Evolutionary conservation across 2,329 filamentous ascomycete species (phyloP).

Genomic region (Xylariomycetidae sp.): DNA sequence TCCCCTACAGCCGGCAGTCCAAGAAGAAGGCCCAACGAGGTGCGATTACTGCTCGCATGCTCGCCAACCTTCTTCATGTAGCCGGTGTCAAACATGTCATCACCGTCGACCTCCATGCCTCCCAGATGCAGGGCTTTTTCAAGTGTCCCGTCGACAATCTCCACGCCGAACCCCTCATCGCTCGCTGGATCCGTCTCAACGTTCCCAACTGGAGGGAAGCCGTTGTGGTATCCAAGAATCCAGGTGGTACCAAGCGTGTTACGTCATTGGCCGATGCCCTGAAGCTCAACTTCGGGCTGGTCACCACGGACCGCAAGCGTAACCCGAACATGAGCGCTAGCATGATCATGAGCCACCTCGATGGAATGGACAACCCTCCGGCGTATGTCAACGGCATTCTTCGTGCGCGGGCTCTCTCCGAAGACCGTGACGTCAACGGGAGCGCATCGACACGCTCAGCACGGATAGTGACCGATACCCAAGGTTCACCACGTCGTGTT

Average conservation of each 20-base stretch:
- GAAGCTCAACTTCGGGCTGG: slow-evolving; percentile 96
- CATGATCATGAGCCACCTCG: slow-evolving; percentile 66
- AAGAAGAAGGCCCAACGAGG: slow-evolving; percentile 98
- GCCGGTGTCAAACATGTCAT: slow-evolving; percentile 97
- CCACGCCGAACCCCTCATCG: slow-evolving; percentile 89
- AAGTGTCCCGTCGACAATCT: slow-evolving; percentile 96
- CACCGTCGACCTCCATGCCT: slow-evolving; percentile 91
- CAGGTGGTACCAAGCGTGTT: slow-evolving; percentile 92
- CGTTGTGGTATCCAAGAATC: slow-evolving; percentile 97
- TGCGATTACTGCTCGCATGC: slow-evolving; percentile 93
- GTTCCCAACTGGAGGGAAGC: slow-evolving; percentile 83
- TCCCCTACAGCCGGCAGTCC: slow-evolving; percentile 97
- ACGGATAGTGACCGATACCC: slow-evolving; percentile 31
- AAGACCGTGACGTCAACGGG: slow-evolving; percentile 23
- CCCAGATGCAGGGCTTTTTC: slow-evolving; percentile 99
- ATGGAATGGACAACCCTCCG: slow-evolving; percentile 36
- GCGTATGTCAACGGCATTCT: slow-evolving; percentile 22
- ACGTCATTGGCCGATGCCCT: slow-evolving; percentile 92
- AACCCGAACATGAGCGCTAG: slow-evolving; percentile 66
- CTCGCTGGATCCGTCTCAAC: slow-evolving; percentile 89
- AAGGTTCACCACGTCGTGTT: slow-evolving; percentile 36
- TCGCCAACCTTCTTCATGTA: slow-evolving; percentile 88
- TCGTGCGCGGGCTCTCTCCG: slow-evolving; percentile 15
- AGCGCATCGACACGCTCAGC: slow-evolving; percentile 19
- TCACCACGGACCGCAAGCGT: slow-evolving; percentile 74